Conservation (phyloP, 1,139 yeast genomes). For the Blastobotrys illinoisensis region DNA sequence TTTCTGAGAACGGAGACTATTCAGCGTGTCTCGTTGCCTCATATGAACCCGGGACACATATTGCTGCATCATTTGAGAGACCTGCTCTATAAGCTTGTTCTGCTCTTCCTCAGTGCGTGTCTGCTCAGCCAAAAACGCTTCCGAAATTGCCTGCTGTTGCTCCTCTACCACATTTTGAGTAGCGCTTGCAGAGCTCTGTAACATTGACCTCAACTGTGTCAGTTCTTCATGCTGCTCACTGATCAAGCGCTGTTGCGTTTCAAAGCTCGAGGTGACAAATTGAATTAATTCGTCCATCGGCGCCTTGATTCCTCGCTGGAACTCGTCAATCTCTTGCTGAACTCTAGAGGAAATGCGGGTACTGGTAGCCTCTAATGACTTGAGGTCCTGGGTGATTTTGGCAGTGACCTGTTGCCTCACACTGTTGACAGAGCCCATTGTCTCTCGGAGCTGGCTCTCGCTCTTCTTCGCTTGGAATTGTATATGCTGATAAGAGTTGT, state of each 20-base stretch:
- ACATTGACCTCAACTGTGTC: background rate
- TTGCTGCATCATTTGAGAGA: background rate
- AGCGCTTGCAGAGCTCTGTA: background rate
- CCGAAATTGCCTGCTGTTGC: background rate
- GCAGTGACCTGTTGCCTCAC: slow-evolving; percentile 8
- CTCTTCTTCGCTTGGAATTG: background rate
- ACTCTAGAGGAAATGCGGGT: slow-evolving; percentile 5
- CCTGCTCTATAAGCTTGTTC: background rate
- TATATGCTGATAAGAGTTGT: background rate
- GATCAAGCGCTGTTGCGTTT: background rate
- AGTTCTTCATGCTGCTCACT: background rate
- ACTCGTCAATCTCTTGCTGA: slow-evolving; percentile 4
- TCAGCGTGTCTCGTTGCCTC: background rate
- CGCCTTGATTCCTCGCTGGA: slow-evolving; percentile 5
- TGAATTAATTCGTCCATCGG: slow-evolving; percentile 6
- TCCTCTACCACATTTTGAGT: background rate
- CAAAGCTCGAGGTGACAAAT: background rate
- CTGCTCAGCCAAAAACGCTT: background rate
- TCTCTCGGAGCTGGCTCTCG: background rate
- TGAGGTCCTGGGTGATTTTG: slow-evolving; percentile 8
- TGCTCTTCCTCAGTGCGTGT: background rate
- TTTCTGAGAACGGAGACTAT: background rate
- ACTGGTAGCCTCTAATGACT: slow-evolving; percentile 2
- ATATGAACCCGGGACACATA: background rate
- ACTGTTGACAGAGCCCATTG: slow-evolving; percentile 4